Evolutionary conservation across 495 filamentous ascomycete genomes (phyloP).

Genomic region (Darksidea phi): DNA sequence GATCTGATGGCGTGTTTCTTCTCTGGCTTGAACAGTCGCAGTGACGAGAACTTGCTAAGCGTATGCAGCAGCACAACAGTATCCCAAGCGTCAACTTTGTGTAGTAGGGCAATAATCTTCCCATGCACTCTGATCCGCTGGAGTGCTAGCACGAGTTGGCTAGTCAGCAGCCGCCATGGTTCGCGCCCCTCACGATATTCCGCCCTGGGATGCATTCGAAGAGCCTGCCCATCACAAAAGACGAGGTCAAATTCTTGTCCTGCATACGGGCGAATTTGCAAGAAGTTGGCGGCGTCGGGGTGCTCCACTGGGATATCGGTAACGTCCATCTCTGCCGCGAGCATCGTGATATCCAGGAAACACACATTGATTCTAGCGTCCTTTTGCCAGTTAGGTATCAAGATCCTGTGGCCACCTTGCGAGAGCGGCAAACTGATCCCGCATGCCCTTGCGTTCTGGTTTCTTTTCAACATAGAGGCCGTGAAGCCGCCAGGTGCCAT

Average conservation of each 20-base stretch:
- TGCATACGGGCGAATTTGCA: slow-evolving; percentile 36
- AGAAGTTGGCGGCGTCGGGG: slow-evolving; percentile 48
- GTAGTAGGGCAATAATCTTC: slow-evolving; percentile 52
- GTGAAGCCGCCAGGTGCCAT: slow-evolving; percentile 59
- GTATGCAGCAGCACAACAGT: slow-evolving; percentile 45
- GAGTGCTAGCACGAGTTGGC: slow-evolving; percentile 53
- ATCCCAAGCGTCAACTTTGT: slow-evolving; percentile 50
- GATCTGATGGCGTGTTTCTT: slow-evolving; percentile 47
- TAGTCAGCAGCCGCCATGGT: slow-evolving; percentile 42
- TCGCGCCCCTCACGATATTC: slow-evolving; percentile 48
- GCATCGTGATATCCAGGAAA: slow-evolving; percentile 56
- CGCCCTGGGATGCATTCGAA: slow-evolving; percentile 49
- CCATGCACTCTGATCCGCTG: slow-evolving; percentile 49
- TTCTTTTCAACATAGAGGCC: slow-evolving; percentile 40
- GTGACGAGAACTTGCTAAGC: slow-evolving; percentile 48
- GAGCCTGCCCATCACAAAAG: slow-evolving; percentile 59
- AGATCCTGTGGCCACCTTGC: slow-evolving; percentile 50
- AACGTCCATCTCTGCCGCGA: slow-evolving; percentile 53
- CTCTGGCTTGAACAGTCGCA: slow-evolving; percentile 53
- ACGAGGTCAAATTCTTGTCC: slow-evolving; percentile 51
- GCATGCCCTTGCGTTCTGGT: slow-evolving; percentile 41
- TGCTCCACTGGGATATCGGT: slow-evolving; percentile 46
- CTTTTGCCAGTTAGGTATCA: slow-evolving; percentile 31
- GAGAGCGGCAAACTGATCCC: slow-evolving; percentile 43
- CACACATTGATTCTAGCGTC: slow-evolving; percentile 17